Percentiles rank a stretch among this genome's conserved stretches.
These are phyloP conservation scores for Petunia hybrid DNA, from an alignment of 305 asterid genomes.

Conservation along the genomic window DNA sequence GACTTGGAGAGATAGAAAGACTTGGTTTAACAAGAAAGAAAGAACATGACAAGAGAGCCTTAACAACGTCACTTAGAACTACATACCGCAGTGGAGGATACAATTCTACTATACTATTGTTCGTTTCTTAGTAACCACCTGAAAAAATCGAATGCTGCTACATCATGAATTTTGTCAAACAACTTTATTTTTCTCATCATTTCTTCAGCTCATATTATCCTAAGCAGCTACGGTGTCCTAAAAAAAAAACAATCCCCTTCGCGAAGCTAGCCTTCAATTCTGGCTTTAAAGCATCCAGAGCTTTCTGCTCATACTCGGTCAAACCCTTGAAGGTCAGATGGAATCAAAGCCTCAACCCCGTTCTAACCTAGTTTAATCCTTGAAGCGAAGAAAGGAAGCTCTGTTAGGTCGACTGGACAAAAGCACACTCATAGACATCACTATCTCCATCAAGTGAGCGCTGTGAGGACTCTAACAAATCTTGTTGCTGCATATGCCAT, in stretches of 20 bases:
- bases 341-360: constrained; percentile 79
- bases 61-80: constrained; percentile 31
- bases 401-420: constrained; percentile 71
- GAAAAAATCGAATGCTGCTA: constrained; percentile 60
- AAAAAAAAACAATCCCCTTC: constrained; percentile 73
- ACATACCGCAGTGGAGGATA: constrained; percentile 38
- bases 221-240: constrained; percentile 76
- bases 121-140: constrained; percentile 41
- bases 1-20: background rate
- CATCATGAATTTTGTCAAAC: constrained; percentile 41
- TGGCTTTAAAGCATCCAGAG: constrained; percentile 77
- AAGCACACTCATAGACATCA: constrained; percentile 83
- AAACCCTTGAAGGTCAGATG: constrained; percentile 71
- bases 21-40: background rate
- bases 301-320: constrained; percentile 74
- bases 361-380: constrained; percentile 77
- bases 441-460: constrained; percentile 87
- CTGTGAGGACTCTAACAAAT: constrained; percentile 71
- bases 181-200: constrained; percentile 48
- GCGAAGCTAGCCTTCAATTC: constrained; percentile 84
- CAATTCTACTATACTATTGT: constrained; percentile 50
- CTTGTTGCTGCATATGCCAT: constrained; percentile 81
- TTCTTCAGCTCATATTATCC: constrained; percentile 32
- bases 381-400: constrained; percentile 89
- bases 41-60: constrained; percentile 23